These are phyloP conservation scores for Ceratocystis ficicola DNA, from an alignment of 2,329 filamentous ascomycete genomes.

Conservation along the genomic window DNA sequence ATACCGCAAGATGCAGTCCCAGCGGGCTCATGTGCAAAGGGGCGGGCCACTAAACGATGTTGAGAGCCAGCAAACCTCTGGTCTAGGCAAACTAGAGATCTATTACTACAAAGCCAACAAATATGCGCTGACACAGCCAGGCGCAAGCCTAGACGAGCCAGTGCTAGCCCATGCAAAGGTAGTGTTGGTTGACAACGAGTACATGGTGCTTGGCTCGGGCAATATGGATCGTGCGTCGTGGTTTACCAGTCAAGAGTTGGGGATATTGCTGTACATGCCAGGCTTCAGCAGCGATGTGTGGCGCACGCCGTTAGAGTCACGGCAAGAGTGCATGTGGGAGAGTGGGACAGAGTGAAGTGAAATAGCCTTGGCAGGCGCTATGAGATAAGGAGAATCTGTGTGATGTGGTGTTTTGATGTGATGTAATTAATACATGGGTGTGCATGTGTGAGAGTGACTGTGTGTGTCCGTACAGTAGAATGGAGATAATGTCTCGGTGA, in stretches of 20 bases:
- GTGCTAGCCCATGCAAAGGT: slow-evolving; percentile 69
- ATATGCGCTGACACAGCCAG: slow-evolving; percentile 23
- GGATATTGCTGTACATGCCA: slow-evolving; percentile 45
- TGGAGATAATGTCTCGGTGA: neutral
- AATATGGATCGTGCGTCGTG: slow-evolving; percentile 79
- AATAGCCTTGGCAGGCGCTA: neutral
- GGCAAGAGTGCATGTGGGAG: slow-evolving; percentile 25
- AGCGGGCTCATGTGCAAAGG: slow-evolving; percentile 10
- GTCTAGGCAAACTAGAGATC: slow-evolving; percentile 42
- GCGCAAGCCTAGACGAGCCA: slow-evolving; percentile 40
- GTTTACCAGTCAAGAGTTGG: slow-evolving; percentile 77
- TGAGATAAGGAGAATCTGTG: neutral
- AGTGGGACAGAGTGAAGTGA: neutral
- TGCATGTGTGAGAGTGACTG: neutral
- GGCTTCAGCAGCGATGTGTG: slow-evolving; percentile 32
- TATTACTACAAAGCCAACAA: slow-evolving; percentile 43
- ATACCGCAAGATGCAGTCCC: slow-evolving; percentile 33
- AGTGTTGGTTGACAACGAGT: slow-evolving; percentile 56
- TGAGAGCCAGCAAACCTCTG: slow-evolving; percentile 33
- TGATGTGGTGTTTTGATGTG: neutral
- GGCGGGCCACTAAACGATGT: slow-evolving; percentile 24
- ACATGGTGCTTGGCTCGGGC: slow-evolving; percentile 61
- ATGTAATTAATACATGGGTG: neutral
- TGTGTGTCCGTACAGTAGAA: neutral
- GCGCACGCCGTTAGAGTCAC: slow-evolving; percentile 31